These are phyloP conservation scores for Aspergillus coremiiformis DNA, from an alignment of 495 filamentous ascomycete genomes.

Conservation along the genomic window DNA sequence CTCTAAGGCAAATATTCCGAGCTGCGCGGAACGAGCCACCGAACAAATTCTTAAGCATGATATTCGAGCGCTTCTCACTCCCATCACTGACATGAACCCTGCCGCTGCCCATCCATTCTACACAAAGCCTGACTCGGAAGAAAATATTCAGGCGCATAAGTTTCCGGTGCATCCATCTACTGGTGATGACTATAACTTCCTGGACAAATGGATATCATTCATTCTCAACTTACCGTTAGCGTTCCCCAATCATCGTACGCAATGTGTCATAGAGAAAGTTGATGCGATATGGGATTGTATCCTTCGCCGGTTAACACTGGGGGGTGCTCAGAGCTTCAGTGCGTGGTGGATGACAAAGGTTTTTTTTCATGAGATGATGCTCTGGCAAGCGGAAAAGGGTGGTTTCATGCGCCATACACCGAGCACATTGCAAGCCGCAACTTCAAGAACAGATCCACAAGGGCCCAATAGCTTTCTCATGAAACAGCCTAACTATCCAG, in stretches of 20 bases:
- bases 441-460: slow-evolving; percentile 24
- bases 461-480: slow-evolving; percentile 19
- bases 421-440: slow-evolving; percentile 36
- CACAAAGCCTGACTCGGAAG: slow-evolving; percentile 36
- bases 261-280: slow-evolving; percentile 45
- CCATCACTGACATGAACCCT: slow-evolving; percentile 27
- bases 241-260: slow-evolving; percentile 62
- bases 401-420: slow-evolving; percentile 70
- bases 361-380: slow-evolving; percentile 92
- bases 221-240: slow-evolving; percentile 63
- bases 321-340: slow-evolving; percentile 76
- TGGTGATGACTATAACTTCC: slow-evolving; percentile 53
- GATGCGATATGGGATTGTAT: slow-evolving; percentile 41
- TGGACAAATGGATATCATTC: slow-evolving; percentile 82
- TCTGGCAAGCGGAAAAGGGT: slow-evolving; percentile 85
- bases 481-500: slow-evolving; percentile 15
- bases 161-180: slow-evolving; percentile 29
- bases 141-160: slow-evolving; percentile 28
- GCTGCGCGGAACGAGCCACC: slow-evolving; percentile 37
- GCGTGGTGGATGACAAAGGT: slow-evolving; percentile 98
- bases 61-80: slow-evolving; percentile 59
- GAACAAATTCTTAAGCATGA: slow-evolving; percentile 67
- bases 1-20: slow-evolving; percentile 35
- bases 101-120: slow-evolving; percentile 30
- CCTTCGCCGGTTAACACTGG: slow-evolving; percentile 56